Evolutionary conservation across 2,329 filamentous ascomycete genomes (phyloP).

Genomic region (Aureobasidium sp.): DNA sequence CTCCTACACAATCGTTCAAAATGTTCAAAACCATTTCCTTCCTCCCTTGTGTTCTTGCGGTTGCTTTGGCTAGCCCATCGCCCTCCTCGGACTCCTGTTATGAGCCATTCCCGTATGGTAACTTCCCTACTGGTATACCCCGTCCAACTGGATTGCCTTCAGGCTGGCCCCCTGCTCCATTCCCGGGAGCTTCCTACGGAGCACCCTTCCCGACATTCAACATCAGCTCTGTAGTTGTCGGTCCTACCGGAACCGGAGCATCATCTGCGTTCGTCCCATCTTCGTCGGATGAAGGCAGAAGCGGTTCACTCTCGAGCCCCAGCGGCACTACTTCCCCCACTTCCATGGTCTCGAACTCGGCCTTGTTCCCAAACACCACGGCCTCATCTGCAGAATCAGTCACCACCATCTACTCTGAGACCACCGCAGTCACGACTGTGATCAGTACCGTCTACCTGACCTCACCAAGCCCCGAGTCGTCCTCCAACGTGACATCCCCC

Average conservation of each 20-base stretch:
- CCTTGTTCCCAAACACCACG: background rate
- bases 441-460: conserved; percentile 5
- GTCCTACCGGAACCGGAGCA: conserved; percentile 3
- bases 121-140: background rate
- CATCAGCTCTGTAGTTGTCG: background rate
- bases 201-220: conserved; percentile 5
- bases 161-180: background rate
- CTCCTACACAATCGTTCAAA: background rate
- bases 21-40: background rate
- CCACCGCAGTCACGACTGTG: conserved; percentile 8
- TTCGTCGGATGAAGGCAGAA: conserved; percentile 1
- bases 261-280: conserved; percentile 3
- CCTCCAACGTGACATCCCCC: background rate
- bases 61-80: background rate
- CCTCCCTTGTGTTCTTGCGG: background rate
- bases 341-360: background rate
- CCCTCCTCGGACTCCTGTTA: conserved; percentile 4
- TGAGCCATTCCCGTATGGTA: background rate
- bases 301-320: background rate
- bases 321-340: background rate
- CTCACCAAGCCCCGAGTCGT: background rate
- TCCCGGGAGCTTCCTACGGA: background rate
- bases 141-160: background rate
- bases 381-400: background rate
- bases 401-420: conserved; percentile 3